Evolutionary conservation across 75 land plant genomes (phyloP), one percentile per base, ranked within the genome.

Genomic region (Cryptomeria japonica): DNA sequence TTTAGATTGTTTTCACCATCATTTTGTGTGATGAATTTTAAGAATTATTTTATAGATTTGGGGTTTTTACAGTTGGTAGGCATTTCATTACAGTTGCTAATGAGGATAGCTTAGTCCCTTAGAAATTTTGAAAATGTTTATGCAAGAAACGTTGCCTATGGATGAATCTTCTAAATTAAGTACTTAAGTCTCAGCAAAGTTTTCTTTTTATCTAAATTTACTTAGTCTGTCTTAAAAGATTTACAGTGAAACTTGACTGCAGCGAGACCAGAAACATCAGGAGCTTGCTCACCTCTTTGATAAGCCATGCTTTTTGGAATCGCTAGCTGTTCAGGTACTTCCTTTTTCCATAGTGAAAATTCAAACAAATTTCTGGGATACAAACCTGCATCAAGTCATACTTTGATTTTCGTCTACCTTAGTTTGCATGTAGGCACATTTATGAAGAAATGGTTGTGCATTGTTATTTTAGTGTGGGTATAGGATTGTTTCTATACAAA

Each of bases 301-400:
- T 89, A 97, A 97, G 70, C 97, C 99, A 44, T 97, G 98, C 91
- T 97, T 96, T 89, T 90, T 96, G 47, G 99, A 98, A 37, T 83
- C 90, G 56, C 94, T 97, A 86, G 99, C 99, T 83, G 87, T 96
- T 39, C 93, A 96, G 96, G 98, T 97, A 88, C 61, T 34, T 84
- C 37, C 80, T 68, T 25, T n/a, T 28, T 7, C 31, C 28, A 28
- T 32, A 68, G 6, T n/a, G n/a, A 68, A 28, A n/a, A 68, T 10
- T 14, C 31, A 0, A 28, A 68, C 9, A 28, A 68, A 1, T 3
- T 68, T 68, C 7, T 2, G 1, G 2, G 61, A 14, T 1, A 56
- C 2, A 56, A 14, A 14, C 18, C 61, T 3, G 18, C 0, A 56
- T 56, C 42, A 41, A 41, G 42, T 41, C 42, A 41, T 4, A 56